These are phyloP conservation scores for Rhodotorula glutinis DNA, from an alignment of 1,284 basidiomycete genomes.

Conservation along the genomic window DNA sequence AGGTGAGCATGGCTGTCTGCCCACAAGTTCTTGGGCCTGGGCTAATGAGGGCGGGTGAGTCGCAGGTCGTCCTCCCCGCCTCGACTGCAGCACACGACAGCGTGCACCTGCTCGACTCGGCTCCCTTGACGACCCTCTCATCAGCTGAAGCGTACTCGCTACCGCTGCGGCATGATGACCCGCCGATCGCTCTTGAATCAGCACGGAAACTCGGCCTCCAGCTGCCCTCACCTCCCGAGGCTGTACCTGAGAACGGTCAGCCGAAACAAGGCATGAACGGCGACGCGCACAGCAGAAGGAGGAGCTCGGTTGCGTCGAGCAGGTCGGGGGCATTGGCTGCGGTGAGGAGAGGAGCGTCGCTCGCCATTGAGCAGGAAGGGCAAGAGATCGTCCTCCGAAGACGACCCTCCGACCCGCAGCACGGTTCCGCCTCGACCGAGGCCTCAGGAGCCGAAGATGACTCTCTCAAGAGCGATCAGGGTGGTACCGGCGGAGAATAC, in stretches of 20 bases:
- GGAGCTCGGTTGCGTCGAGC: conserved; percentile 6
- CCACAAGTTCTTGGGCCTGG: no score
- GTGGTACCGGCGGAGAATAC: conserved; percentile 4
- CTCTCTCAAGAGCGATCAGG: not conserved
- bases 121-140: not conserved
- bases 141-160: conserved; percentile 1
- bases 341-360: not conserved
- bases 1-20: conserved; percentile 11
- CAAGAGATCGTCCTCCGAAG: not conserved
- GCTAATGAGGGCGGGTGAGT: no score
- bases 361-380: not conserved
- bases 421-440: no score
- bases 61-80: conserved; percentile 20
- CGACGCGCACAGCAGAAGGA: not conserved
- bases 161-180: conserved; percentile 1
- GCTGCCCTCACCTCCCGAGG: not conserved
- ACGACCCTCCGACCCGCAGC: not conserved
- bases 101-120: conserved; percentile 11
- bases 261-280: not conserved
- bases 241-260: not conserved
- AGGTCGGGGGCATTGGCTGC: not conserved
- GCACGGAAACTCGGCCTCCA: conserved; percentile 3
- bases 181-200: conserved; percentile 1
- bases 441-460: not conserved
- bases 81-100: not conserved